Percentiles rank a stretch among this genome's conserved stretches.
phyloP scores from a whole-genome alignment of 192 early-diverging fungal species.

The Entomortierella parvispora region DNA sequence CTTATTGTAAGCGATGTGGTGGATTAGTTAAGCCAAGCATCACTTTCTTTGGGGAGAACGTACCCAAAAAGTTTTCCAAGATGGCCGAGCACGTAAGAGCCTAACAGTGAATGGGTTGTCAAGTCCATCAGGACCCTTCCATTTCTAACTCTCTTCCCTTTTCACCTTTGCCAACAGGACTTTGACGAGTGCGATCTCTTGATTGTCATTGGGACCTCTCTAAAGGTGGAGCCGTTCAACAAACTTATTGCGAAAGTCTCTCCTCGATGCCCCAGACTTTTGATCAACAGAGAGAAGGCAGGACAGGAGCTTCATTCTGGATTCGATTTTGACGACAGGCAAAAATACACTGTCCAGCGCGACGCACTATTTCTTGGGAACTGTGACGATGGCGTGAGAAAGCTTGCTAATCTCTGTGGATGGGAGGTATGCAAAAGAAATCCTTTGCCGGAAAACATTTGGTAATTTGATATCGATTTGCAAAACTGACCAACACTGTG shows the following conservation, averaged over 20 bases:
- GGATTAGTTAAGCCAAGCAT: slow-evolving; percentile 93
- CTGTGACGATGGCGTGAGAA: slow-evolving; percentile 82
- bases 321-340: slow-evolving; percentile 85
- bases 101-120: too few species aligned
- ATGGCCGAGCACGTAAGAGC: slow-evolving; percentile 20
- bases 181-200: slow-evolving; percentile 84
- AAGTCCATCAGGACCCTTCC: too few species aligned
- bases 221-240: slow-evolving; percentile 93
- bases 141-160: not conserved
- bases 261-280: slow-evolving; percentile 77
- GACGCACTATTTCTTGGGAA: slow-evolving; percentile 86
- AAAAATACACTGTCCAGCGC: slow-evolving; percentile 66
- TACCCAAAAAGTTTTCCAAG: slow-evolving; percentile 81
- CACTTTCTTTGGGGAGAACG: slow-evolving; percentile 93
- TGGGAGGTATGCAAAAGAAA: slow-evolving; percentile 77
- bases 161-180: slow-evolving; percentile 57
- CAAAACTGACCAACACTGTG: too few species aligned
- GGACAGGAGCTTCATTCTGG: slow-evolving; percentile 71
- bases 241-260: slow-evolving; percentile 75
- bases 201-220: slow-evolving; percentile 93
- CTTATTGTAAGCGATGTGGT: slow-evolving; percentile 75
- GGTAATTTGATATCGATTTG: not conserved
- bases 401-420: slow-evolving; percentile 77
- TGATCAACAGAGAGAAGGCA: slow-evolving; percentile 90
- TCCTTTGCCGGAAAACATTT: too few species aligned